These are phyloP conservation scores for Rosa rugosa DNA, from an alignment of 306 rosid genomes.

Conservation along the genomic window DNA sequence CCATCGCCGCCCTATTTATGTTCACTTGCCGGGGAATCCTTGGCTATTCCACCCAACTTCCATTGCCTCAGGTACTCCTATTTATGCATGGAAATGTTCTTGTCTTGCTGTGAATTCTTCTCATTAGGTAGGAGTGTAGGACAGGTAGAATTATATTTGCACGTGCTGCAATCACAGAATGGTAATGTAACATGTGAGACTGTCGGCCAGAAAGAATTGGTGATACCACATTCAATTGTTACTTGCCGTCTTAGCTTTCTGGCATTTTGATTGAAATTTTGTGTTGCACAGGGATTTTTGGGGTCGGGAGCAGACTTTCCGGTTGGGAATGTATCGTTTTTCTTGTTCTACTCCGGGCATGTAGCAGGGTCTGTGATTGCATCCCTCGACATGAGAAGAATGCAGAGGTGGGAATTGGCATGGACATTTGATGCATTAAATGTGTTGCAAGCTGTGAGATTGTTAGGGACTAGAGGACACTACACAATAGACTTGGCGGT, in stretches of 20 bases:
- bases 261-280: background rate
- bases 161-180: background rate
- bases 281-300: constrained; percentile 57
- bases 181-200: background rate
- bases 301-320: constrained; percentile 94
- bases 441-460: constrained; percentile 62
- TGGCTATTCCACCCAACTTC: constrained; percentile 91
- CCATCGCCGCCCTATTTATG: constrained; percentile 80
- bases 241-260: background rate
- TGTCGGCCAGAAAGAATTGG: background rate
- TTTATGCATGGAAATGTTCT: background rate
- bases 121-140: background rate
- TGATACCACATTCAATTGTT: background rate
- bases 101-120: background rate
- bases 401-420: constrained; percentile 67
- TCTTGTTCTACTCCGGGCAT: constrained; percentile 82
- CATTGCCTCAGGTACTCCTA: constrained; percentile 71
- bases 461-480: constrained; percentile 87
- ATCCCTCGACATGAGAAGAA: constrained; percentile 86
- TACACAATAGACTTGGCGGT: constrained; percentile 85
- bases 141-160: background rate
- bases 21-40: constrained; percentile 93
- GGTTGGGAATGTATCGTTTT: constrained; percentile 89
- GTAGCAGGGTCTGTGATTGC: constrained; percentile 94
- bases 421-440: constrained; percentile 69